Percentiles rank a stretch among this genome's conserved stretches.
These are phyloP conservation scores for Aaosphaeria pasadenensis DNA, from an alignment of 2,329 filamentous ascomycete species.

Conservation along the genomic window DNA sequence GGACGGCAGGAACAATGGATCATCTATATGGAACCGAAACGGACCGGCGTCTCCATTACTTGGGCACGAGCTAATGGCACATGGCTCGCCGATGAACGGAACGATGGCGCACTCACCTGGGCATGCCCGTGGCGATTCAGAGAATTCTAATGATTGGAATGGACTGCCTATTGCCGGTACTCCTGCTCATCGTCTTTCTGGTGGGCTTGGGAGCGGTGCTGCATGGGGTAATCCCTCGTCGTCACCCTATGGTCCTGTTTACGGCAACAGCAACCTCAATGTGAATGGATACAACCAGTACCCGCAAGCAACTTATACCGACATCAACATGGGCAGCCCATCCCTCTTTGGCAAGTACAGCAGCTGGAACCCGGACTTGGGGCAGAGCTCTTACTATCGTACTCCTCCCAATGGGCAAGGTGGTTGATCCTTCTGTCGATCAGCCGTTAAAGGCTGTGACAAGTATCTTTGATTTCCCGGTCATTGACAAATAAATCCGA, in stretches of 20 bases:
- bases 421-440: constrained; percentile 24
- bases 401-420: constrained; percentile 37
- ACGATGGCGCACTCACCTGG: constrained; percentile 21
- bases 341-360: constrained; percentile 41
- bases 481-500: no score
- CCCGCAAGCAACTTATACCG: constrained; percentile 14
- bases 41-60: constrained; percentile 28
- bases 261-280: constrained; percentile 7
- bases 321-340: constrained; percentile 37
- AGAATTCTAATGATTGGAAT: constrained; percentile 31
- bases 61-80: constrained; percentile 13
- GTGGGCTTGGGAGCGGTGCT: constrained; percentile 29
- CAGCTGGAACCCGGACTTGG: constrained; percentile 35
- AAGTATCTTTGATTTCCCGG: no score
- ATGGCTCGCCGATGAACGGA: constrained; percentile 31
- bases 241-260: constrained; percentile 23
- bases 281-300: constrained; percentile 12
- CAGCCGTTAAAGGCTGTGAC: not conserved
- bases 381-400: constrained; percentile 32
- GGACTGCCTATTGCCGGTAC: constrained; percentile 6
- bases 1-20: constrained; percentile 31
- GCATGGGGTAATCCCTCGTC: constrained; percentile 28
- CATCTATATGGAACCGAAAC: constrained; percentile 37
- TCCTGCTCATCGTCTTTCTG: constrained; percentile 19
- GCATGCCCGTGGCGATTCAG: constrained; percentile 45